Percentiles rank a stretch among this genome's conserved stretches.
phyloP scores from a whole-genome alignment of 106 monocot genomes.

The Allium fistulosum region DNA sequence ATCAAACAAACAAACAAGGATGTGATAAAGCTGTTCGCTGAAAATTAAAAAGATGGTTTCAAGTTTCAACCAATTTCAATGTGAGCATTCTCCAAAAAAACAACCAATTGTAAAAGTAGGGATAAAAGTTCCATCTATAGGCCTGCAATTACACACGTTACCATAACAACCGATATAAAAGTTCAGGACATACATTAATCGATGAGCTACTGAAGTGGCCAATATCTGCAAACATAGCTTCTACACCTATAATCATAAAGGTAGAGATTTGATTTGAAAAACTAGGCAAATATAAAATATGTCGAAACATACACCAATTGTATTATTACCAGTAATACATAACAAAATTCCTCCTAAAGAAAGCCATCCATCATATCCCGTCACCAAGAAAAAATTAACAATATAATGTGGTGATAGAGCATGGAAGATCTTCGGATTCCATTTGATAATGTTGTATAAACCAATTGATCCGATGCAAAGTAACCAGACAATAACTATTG shows the following conservation, averaged over 20 bases:
- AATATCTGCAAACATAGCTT: constrained; percentile 97
- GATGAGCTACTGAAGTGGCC: constrained; percentile 70
- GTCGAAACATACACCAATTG: no score
- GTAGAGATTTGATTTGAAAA: background rate
- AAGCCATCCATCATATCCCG: constrained; percentile 81
- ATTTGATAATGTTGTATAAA: constrained; percentile 68
- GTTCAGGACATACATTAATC: constrained; percentile 43
- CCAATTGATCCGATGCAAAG: constrained; percentile 64
- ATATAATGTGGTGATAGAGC: constrained; percentile 82
- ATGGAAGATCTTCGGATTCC: constrained; percentile 62
- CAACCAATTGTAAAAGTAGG: no score
- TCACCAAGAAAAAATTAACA: constrained; percentile 50
- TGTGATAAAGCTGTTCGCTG: no score
- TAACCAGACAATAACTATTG: constrained; percentile 74
- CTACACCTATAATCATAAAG: constrained; percentile 42
- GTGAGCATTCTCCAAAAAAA: no score
- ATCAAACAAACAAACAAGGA: no score
- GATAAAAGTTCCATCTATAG: no score
- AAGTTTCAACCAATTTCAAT: no score
- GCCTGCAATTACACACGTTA: no score
- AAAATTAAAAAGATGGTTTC: no score
- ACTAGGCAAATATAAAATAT: background rate
- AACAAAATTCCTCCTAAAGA: constrained; percentile 81
- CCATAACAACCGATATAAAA: no score
- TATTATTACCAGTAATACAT: constrained; percentile 55